A percentile compares a stretch with the other conserved stretches of the same genome.
Evolutionary conservation across 495 filamentous ascomycete species (phyloP).

Genomic region (Tuber melanosporum): DNA sequence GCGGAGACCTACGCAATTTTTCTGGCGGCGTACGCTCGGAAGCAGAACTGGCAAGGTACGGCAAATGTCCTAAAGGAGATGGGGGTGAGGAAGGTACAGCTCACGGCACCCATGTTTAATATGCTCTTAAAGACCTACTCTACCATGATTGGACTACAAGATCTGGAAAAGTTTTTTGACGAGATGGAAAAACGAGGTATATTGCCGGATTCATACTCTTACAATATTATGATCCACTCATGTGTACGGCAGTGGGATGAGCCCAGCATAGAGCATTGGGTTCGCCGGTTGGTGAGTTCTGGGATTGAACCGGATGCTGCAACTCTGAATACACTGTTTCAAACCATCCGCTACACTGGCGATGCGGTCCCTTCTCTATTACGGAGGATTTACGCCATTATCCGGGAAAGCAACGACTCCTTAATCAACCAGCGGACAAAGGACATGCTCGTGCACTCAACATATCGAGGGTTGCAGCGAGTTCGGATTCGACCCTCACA

Average conservation of each 20-base stretch:
- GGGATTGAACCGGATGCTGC: slow-evolving; percentile 28
- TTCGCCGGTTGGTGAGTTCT: slow-evolving; percentile 23
- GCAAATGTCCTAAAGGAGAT: slow-evolving; percentile 30
- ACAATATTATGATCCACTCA: slow-evolving; percentile 39
- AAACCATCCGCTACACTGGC: slow-evolving; percentile 23
- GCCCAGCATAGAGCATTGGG: slow-evolving; percentile 21
- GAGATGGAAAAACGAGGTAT: slow-evolving; percentile 21
- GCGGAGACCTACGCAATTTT: slow-evolving; percentile 35
- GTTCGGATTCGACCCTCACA: not conserved
- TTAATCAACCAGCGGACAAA: slow-evolving; percentile 4
- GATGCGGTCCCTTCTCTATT: slow-evolving; percentile 14
- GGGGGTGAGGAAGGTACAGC: slow-evolving; percentile 25
- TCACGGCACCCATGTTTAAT: slow-evolving; percentile 31
- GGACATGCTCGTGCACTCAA: slow-evolving; percentile 8
- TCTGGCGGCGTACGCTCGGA: slow-evolving; percentile 29
- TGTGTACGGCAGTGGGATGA: slow-evolving; percentile 16
- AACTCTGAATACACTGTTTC: slow-evolving; percentile 37
- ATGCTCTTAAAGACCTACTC: slow-evolving; percentile 26
- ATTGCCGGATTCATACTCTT: slow-evolving; percentile 23
- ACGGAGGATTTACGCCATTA: slow-evolving; percentile 7
- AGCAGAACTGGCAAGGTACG: slow-evolving; percentile 31
- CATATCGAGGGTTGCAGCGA: not conserved
- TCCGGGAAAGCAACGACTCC: not conserved
- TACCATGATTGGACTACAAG: not conserved
- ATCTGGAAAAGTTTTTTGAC: slow-evolving; percentile 34